phyloP scores from a whole-genome alignment of 2,329 filamentous ascomycete genomes.

The Neocucurbitaria cava region DNA sequence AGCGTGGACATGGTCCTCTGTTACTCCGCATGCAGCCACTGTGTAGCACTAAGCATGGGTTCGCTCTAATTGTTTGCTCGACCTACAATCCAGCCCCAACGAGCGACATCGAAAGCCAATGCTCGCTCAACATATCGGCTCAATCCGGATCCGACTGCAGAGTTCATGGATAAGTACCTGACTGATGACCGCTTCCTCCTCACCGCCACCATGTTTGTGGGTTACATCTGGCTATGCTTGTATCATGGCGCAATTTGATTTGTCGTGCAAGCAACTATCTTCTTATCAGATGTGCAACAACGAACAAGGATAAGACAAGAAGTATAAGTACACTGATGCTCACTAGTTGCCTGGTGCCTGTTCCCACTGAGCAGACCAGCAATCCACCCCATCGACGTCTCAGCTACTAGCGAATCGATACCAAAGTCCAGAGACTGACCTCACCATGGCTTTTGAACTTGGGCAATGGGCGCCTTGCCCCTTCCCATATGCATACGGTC shows the following conservation, averaged over 20 bases:
- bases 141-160: conserved; percentile 7
- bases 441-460: neutral
- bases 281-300: neutral
- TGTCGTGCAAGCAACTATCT: conserved; percentile 9
- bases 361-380: neutral
- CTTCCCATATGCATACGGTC: neutral
- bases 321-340: neutral
- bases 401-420: neutral
- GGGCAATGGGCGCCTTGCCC: no score
- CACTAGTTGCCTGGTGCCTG: neutral
- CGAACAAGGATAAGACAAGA: neutral
- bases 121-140: neutral
- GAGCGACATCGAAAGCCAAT: neutral
- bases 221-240: neutral
- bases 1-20: neutral
- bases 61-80: conserved; percentile 13
- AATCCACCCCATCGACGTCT: neutral
- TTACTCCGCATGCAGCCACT: neutral
- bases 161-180: neutral
- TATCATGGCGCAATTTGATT: neutral
- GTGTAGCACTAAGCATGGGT: neutral
- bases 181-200: conserved; percentile 1
- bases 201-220: conserved; percentile 20
- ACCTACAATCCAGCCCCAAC: neutral
- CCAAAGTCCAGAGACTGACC: neutral